Percentiles rank a stretch among this genome's conserved stretches.
Conservation (phyloP, 2,329 filamentous ascomycete genomes). For the Fusarium buxicola region DNA sequence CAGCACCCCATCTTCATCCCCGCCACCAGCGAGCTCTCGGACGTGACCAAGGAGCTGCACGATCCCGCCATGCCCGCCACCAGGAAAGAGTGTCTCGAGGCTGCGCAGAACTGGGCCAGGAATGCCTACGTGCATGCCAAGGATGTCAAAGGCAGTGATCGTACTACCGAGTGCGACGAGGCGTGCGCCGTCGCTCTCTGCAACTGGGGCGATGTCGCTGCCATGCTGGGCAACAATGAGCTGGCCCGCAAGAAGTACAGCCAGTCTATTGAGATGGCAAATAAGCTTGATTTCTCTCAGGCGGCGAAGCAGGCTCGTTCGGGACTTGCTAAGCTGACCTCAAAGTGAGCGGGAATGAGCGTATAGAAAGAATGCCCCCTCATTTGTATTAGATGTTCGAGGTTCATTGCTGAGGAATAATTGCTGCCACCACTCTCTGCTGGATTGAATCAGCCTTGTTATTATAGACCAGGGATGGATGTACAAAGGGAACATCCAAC, state of each 20-base stretch:
- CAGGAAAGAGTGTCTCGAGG: conserved; percentile 71
- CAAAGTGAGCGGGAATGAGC: conserved; percentile 9
- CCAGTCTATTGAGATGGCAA: conserved; percentile 73
- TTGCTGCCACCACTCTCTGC: conserved; percentile 10
- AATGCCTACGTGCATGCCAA: conserved; percentile 78
- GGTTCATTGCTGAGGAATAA: neutral
- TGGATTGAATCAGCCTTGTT: conserved; percentile 12
- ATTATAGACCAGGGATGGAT: conserved; percentile 14
- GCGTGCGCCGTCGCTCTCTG: conserved; percentile 87
- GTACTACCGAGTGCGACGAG: conserved; percentile 83
- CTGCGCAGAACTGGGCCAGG: conserved; percentile 81
- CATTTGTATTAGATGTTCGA: neutral
- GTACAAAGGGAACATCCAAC: neutral
- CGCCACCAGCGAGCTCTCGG: conserved; percentile 42
- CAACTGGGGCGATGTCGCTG: conserved; percentile 86
- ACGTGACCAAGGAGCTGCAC: conserved; percentile 45
- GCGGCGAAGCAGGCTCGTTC: conserved; percentile 65
- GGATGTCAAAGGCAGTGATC: conserved; percentile 72
- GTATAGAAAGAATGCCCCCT: neutral
- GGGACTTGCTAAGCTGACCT: conserved; percentile 56
- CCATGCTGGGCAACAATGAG: conserved; percentile 73
- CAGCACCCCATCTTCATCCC: conserved; percentile 67
- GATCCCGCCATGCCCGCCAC: conserved; percentile 55
- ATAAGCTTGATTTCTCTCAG: conserved; percentile 62
- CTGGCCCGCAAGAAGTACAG: conserved; percentile 76